phyloP scores from a whole-genome alignment of 306 rosid genomes.

The Prunus mongolica region DNA sequence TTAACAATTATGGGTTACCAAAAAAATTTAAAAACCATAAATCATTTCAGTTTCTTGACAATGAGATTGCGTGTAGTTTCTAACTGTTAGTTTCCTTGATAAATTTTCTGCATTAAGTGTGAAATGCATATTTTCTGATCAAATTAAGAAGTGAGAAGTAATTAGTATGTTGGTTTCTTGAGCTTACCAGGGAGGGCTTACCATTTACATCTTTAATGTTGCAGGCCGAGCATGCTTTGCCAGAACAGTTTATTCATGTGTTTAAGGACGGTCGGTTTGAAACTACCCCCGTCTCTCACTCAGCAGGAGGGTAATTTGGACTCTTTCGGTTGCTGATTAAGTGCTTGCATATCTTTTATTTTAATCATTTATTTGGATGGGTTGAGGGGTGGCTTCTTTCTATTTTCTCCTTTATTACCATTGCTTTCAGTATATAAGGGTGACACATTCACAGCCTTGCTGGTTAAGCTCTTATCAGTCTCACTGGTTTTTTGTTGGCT shows the following conservation, averaged over 20 bases:
- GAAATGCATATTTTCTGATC: not conserved
- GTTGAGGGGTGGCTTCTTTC: conserved; percentile 35
- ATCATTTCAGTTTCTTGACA: not conserved
- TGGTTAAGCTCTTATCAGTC: conserved; percentile 27
- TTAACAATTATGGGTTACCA: not conserved
- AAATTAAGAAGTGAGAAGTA: not conserved
- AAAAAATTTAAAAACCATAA: not conserved
- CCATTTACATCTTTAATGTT: conserved; percentile 2
- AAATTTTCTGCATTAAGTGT: not conserved
- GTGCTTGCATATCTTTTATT: conserved; percentile 11
- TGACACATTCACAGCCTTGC: conserved; percentile 13
- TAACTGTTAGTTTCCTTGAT: not conserved
- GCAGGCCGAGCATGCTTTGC: conserved; percentile 94
- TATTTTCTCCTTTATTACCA: conserved; percentile 36
- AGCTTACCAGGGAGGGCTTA: not conserved
- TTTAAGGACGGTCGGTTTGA: conserved; percentile 82
- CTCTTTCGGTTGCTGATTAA: conserved; percentile 17
- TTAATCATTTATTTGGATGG: conserved; percentile 32
- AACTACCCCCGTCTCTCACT: conserved; percentile 87
- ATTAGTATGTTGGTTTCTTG: not conserved
- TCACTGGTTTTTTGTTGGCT: conserved; percentile 24
- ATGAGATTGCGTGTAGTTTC: not conserved
- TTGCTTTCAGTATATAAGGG: conserved; percentile 35
- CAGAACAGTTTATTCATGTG: conserved; percentile 71
- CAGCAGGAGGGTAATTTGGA: conserved; percentile 79